These are phyloP conservation scores for Umbelopsis sp. DNA, from an alignment of 192 early-diverging fungal species.

Conservation along the genomic window DNA sequence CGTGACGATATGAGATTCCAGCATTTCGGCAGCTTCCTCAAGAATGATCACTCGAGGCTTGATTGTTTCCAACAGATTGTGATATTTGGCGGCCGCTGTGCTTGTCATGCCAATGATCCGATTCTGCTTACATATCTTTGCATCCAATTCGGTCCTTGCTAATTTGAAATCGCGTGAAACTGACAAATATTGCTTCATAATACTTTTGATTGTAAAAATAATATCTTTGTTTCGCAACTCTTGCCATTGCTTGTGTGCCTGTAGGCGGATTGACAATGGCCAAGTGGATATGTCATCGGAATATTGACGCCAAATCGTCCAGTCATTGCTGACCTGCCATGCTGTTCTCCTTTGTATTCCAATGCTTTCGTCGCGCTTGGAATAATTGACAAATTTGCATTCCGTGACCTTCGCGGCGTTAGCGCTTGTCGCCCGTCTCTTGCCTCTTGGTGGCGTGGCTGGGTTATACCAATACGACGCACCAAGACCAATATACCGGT, in stretches of 20 bases:
- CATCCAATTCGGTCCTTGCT: conserved; percentile 20
- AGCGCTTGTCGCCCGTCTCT: neutral
- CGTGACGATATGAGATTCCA: conserved; percentile 57
- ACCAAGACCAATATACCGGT: conserved; percentile 9
- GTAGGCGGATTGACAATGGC: conserved; percentile 36
- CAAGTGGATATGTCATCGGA: conserved; percentile 33
- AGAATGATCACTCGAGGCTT: conserved; percentile 55
- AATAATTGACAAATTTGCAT: neutral
- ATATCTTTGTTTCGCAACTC: conserved; percentile 23
- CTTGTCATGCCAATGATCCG: conserved; percentile 63
- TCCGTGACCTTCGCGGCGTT: neutral
- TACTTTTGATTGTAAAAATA: conserved; percentile 1
- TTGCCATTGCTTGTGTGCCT: conserved; percentile 34
- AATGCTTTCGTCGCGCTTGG: neutral
- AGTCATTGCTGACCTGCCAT: conserved; percentile 9
- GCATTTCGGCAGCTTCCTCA: conserved; percentile 60
- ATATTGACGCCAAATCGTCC: neutral
- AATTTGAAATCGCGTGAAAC: conserved; percentile 25
- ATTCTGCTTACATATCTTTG: conserved; percentile 29
- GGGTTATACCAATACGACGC: conserved; percentile 8
- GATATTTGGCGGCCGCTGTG: conserved; percentile 63
- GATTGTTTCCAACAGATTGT: conserved; percentile 48
- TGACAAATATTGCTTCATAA: conserved; percentile 27
- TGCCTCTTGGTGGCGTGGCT: neutral
- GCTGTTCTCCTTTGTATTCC: neutral